Evolutionary conservation across 139 green algal genomes (phyloP), one percentile per base, ranked within the genome.

Genomic region (Haematococcus sp.): DNA sequence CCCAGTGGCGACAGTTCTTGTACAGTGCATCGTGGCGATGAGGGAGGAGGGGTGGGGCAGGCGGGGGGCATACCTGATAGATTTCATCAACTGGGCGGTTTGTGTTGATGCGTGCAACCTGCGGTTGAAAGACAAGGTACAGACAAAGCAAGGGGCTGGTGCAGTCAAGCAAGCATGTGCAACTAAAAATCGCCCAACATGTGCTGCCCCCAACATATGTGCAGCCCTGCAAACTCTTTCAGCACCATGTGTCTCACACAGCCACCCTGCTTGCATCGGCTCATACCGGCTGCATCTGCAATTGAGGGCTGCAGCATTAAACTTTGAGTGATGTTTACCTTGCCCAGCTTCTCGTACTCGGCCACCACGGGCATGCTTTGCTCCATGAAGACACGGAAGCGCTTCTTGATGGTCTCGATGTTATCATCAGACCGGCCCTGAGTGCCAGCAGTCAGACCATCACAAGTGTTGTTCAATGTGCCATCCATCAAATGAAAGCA

Each of bases 381-480:
- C 34, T 95, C 86, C 54, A 93, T 63, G 70, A 98, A 97, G 33
- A 92, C 92, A 65, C 86, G 80, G 76, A 98, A 98, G 20, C 92
- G 84, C 81, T 98, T 98, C 30, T 81, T 76, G 73, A 98, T 98
- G 33, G 88, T 96, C 59, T 98, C 92, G 35, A 94, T 89, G 81
- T 98, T 98, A 87, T 98, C 94, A 71, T 98, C 93, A 34, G 88
- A 88, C 15, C 93, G 76, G 0, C 94, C 93, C 67, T 95, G 82
- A n/a, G n/a, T n/a, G n/a, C n/a, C n/a, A n/a, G n/a, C n/a, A n/a
- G n/a, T n/a, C n/a, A n/a, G n/a, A n/a, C n/a, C n/a, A n/a, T n/a
- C n/a, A n/a, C n/a, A n/a, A n/a, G n/a, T 49, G 40, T 49, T 49
- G 40, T 49, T 49, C 40, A 49, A 11, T 3, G 58, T 65, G n/a